Evolutionary conservation across 306 rosid species (phyloP).

Genomic region (Quercus dentata): DNA sequence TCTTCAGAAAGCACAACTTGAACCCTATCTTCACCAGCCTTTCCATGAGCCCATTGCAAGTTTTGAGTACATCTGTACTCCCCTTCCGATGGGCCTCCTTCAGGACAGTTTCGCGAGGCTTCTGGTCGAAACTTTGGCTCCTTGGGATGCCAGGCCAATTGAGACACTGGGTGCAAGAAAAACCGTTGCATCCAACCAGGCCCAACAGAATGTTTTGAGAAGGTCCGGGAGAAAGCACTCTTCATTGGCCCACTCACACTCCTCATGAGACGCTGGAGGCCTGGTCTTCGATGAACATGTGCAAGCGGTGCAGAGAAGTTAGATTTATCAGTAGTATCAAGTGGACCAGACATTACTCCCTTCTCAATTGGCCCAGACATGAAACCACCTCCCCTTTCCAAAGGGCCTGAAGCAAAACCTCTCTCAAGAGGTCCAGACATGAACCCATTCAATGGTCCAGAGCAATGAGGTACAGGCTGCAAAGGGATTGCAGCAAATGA

Average conservation of each 20-base stretch:
- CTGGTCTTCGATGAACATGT: constrained; percentile 41
- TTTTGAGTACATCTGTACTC: constrained; percentile 48
- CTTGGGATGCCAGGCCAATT: constrained; percentile 52
- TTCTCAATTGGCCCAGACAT: constrained; percentile 70
- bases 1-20: constrained; percentile 71
- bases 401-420: constrained; percentile 52
- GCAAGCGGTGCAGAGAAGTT: constrained; percentile 69
- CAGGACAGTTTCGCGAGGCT: constrained; percentile 34
- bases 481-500: constrained; percentile 64
- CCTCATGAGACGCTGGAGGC: constrained; percentile 56
- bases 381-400: constrained; percentile 57
- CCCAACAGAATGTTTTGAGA: constrained; percentile 47
- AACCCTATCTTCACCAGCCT: constrained; percentile 77
- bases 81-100: constrained; percentile 38
- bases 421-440: constrained; percentile 75
- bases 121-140: constrained; percentile 49
- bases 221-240: constrained; percentile 55
- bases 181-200: constrained; percentile 59
- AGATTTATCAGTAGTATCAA: constrained; percentile 53
- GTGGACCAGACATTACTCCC: constrained; percentile 74
- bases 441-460: constrained; percentile 58
- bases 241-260: constrained; percentile 70
- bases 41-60: constrained; percentile 80
- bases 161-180: constrained; percentile 54
- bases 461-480: constrained; percentile 72